A percentile compares a stretch with the other conserved stretches of the same genome.
These are phyloP conservation scores for Suillus americanus DNA, from an alignment of 768 basidiomycete species.

Conservation along the genomic window DNA sequence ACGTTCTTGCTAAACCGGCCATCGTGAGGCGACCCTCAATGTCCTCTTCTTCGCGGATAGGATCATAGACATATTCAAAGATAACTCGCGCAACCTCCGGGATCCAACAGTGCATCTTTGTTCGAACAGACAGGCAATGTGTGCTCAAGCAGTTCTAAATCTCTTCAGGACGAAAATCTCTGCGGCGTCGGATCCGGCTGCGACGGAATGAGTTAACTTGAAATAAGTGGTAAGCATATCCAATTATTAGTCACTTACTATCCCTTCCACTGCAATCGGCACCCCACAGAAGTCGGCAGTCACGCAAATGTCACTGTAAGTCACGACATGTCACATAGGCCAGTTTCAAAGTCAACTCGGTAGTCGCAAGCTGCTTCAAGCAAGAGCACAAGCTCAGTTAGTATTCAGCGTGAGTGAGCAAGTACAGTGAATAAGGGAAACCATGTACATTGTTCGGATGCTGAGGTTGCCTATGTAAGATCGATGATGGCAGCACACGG, in stretches of 20 bases:
- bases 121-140: not conserved
- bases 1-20: constrained; percentile 10
- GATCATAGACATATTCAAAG: constrained; percentile 18
- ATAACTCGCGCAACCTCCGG: constrained; percentile 22
- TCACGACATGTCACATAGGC: too few species aligned
- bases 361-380: too few species aligned
- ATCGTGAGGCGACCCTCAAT: not conserved
- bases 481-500: too few species aligned
- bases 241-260: not conserved
- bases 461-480: too few species aligned
- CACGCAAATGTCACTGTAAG: too few species aligned
- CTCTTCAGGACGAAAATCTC: not conserved
- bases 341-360: too few species aligned
- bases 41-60: not conserved
- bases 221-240: not conserved
- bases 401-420: too few species aligned
- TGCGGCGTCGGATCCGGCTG: not conserved
- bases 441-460: too few species aligned
- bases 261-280: too few species aligned
- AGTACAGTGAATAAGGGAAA: too few species aligned
- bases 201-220: not conserved
- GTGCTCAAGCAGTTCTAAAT: not conserved
- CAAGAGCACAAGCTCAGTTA: too few species aligned
- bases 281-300: too few species aligned
- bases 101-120: constrained; percentile 2